Percentiles rank a stretch among this genome's conserved stretches.
These are phyloP conservation scores for Hymenotorrendiella dingleyae DNA, from an alignment of 2,329 filamentous ascomycete species.

Conservation along the genomic window DNA sequence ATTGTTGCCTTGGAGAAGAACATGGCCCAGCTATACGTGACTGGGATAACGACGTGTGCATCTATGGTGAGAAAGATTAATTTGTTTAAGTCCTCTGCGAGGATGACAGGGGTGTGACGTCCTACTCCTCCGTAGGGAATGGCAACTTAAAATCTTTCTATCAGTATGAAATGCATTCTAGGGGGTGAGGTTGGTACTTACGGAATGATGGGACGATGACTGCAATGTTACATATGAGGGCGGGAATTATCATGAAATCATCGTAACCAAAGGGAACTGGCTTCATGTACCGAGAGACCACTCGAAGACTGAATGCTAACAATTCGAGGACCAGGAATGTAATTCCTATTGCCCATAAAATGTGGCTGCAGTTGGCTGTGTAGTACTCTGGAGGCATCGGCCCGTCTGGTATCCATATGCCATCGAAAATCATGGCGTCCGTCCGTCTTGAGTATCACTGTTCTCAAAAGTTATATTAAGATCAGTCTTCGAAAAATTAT, in stretches of 20 bases:
- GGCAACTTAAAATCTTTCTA: too few species aligned
- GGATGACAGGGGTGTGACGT: not conserved
- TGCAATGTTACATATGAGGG: constrained; percentile 1
- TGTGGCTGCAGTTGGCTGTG: constrained; percentile 1
- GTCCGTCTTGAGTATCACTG: too few species aligned
- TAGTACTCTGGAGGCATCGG: constrained; percentile 2
- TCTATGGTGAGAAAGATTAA: not conserved
- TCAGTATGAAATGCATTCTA: too few species aligned
- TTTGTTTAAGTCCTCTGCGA: not conserved
- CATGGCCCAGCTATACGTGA: not conserved
- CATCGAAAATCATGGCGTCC: not conserved
- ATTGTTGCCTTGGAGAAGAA: constrained; percentile 4
- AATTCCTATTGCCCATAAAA: constrained; percentile 1
- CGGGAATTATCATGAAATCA: constrained; percentile 3
- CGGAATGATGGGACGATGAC: not conserved
- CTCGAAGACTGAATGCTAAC: not conserved
- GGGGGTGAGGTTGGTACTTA: too few species aligned
- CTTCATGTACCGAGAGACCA: constrained; percentile 1
- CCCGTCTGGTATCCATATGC: not conserved
- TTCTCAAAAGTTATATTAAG: too few species aligned
- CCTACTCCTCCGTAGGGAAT: constrained; percentile 4
- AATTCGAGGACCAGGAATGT: not conserved
- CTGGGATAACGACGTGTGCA: not conserved
- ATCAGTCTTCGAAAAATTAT: too few species aligned
- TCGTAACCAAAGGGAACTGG: constrained; percentile 2